A percentile compares a stretch with the other conserved stretches of the same genome.
phyloP scores from a whole-genome alignment of 23 red algal species.

The Gracilaria gracilis region DNA sequence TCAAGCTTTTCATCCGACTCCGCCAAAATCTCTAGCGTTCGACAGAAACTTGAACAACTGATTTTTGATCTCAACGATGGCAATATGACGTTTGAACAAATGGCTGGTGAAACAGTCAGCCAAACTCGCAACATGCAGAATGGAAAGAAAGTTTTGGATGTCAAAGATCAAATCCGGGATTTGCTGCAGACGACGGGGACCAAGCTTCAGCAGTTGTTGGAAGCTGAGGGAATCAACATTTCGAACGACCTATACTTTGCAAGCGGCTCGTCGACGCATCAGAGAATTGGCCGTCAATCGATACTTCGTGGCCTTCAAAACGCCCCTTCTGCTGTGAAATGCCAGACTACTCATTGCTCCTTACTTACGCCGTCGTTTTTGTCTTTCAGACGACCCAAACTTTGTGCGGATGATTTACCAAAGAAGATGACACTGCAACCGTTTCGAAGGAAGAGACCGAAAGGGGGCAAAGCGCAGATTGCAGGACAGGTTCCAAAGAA shows the following conservation, averaged over 20 bases:
- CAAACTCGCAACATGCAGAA: background rate
- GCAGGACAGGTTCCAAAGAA: conserved; percentile 87
- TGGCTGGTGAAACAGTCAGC: conserved; percentile 9
- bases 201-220: conserved; percentile 42
- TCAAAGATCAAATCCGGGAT: conserved; percentile 3
- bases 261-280: conserved; percentile 41
- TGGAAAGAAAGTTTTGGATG: conserved; percentile 24
- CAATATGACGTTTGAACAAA: conserved; percentile 69
- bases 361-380: conserved; percentile 43
- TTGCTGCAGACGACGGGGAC: conserved; percentile 44
- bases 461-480: conserved; percentile 81
- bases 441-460: conserved; percentile 76
- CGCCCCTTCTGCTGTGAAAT: conserved; percentile 78
- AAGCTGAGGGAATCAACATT: conserved; percentile 70
- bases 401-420: conserved; percentile 30
- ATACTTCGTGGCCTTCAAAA: conserved; percentile 73
- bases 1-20: background rate
- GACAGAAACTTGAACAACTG: conserved; percentile 34
- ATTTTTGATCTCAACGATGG: conserved; percentile 80
- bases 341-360: conserved; percentile 45
- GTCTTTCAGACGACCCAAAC: conserved; percentile 69
- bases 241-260: conserved; percentile 83
- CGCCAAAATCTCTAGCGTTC: background rate
- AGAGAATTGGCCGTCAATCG: conserved; percentile 60
- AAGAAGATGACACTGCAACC: conserved; percentile 37